Conservation (phyloP, 2,329 filamentous ascomycete species). For the Fusarium camptoceras region DNA sequence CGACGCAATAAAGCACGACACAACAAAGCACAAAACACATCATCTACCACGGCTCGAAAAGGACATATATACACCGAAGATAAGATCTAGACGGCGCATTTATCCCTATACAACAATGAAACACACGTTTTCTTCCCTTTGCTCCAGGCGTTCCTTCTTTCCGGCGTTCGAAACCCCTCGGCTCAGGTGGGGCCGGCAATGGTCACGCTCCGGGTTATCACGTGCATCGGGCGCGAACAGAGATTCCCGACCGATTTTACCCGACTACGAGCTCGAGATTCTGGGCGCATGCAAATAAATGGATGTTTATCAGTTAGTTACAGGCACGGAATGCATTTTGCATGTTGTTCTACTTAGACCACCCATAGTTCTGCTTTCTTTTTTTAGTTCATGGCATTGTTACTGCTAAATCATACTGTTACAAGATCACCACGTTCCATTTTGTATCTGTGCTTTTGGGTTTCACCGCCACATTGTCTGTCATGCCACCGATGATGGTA, state of each 20-base stretch:
- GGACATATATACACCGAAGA: neutral
- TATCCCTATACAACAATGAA: conserved; percentile 1
- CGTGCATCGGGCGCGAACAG: conserved; percentile 19
- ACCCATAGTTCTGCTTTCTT: conserved; percentile 22
- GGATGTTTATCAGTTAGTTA: conserved; percentile 10
- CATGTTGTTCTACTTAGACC: conserved; percentile 27
- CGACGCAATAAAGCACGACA: conserved; percentile 5
- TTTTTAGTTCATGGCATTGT: conserved; percentile 22
- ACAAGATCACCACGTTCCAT: neutral
- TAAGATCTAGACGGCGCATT: neutral
- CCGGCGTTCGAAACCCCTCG: conserved; percentile 31
- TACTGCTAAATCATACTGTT: conserved; percentile 26
- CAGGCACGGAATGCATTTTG: conserved; percentile 2
- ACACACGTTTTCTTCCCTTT: conserved; percentile 9
- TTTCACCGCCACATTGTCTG: neutral
- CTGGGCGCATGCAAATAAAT: neutral
- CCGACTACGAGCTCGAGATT: conserved; percentile 8
- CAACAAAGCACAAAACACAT: conserved; percentile 1
- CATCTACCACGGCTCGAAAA: neutral
- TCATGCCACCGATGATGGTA: neutral
- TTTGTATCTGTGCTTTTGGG: neutral
- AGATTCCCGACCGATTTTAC: conserved; percentile 15
- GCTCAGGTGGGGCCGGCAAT: conserved; percentile 32
- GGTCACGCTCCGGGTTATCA: conserved; percentile 35
- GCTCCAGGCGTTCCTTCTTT: conserved; percentile 29